Conservation (phyloP, 2,329 filamentous ascomycete species). For the Trichoderma brevicompactum region DNA sequence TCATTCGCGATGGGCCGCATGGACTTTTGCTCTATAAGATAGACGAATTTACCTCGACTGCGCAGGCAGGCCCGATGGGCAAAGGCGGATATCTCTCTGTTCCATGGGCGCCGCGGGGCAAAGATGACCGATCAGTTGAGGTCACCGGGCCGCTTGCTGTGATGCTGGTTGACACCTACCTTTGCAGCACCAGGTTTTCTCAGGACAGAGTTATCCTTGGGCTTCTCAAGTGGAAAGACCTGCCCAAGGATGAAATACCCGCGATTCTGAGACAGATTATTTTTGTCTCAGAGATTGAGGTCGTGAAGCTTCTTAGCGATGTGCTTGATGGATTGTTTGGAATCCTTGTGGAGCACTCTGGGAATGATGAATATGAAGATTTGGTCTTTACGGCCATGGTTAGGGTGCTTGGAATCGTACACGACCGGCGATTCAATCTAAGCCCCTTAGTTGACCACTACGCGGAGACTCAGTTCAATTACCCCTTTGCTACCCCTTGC, state of each 20-base stretch:
- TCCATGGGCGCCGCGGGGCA: slow-evolving; percentile 74
- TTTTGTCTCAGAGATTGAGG: slow-evolving; percentile 95
- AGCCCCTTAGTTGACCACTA: slow-evolving; percentile 91
- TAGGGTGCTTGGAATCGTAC: slow-evolving; percentile 87
- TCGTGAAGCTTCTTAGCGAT: slow-evolving; percentile 89
- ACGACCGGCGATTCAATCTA: slow-evolving; percentile 91
- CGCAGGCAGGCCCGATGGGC: slow-evolving; percentile 63
- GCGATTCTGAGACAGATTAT: slow-evolving; percentile 79
- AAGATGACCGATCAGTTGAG: slow-evolving; percentile 70
- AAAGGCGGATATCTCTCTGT: slow-evolving; percentile 86
- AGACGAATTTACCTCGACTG: slow-evolving; percentile 82
- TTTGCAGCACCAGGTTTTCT: slow-evolving; percentile 93
- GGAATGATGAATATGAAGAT: slow-evolving; percentile 90
- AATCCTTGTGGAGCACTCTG: slow-evolving; percentile 87
- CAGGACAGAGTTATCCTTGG: slow-evolving; percentile 87
- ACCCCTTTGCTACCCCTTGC: slow-evolving; percentile 88
- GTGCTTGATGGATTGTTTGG: slow-evolving; percentile 92
- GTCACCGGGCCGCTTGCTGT: slow-evolving; percentile 79
- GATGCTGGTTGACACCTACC: slow-evolving; percentile 78
- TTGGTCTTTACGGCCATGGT: slow-evolving; percentile 89
- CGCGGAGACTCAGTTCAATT: slow-evolving; percentile 85
- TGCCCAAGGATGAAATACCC: slow-evolving; percentile 71
- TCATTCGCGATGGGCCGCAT: slow-evolving; percentile 83
- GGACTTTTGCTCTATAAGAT: slow-evolving; percentile 84
- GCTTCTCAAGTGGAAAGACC: slow-evolving; percentile 83